Evolutionary conservation across 2,329 filamentous ascomycete species (phyloP), one percentile per base, ranked within the genome.

Genomic region (Piedraia hortae): DNA sequence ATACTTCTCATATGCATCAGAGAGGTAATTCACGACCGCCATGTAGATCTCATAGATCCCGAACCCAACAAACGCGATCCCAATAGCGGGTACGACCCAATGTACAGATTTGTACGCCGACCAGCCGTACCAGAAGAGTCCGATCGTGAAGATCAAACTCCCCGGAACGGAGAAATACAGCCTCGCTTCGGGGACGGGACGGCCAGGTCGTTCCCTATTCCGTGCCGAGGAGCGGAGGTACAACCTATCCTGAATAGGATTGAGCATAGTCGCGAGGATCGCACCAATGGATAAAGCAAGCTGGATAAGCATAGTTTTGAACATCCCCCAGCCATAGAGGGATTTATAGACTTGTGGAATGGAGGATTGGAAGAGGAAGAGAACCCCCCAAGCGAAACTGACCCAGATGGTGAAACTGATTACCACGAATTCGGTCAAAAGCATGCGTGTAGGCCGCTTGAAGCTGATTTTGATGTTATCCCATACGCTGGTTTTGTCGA

Each of bases 21-120:
- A 41, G 6, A 54, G 36, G 18, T 56, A 56, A 20, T 45, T 46
- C 11, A 44, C 42, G 13, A 51, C 41, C 42, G 53, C 53, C 3
- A 57, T 38, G 20, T 56, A 56, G 0, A 58, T 41, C 1, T 48
- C 49, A 23, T 55, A 54, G 28, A 57, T 55, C 4, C 45, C 49
- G 39, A 50, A 53, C 1, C 54, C 56, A 38, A 55, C 56, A 10
- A 56, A 46, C 0, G 47, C 43, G 5, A 30, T 50, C 41, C 54
- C 14, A 8, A 59, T 32, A 4, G 59, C 49, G 0, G 55, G 52
- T 3, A 55, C 45, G 22, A 58, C 44, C 46, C 46, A 48, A 15
- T 40, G 46, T 0, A 51, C 18, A 3, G 20, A 23, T 0, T 43
- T 21, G 14, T 41, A 48, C 4, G 42, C 39, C 2, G 48, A 78